These are phyloP conservation scores for Olyra latifolia DNA, from an alignment of 176 grass and related monocot genomes.

Conservation along the genomic window DNA sequence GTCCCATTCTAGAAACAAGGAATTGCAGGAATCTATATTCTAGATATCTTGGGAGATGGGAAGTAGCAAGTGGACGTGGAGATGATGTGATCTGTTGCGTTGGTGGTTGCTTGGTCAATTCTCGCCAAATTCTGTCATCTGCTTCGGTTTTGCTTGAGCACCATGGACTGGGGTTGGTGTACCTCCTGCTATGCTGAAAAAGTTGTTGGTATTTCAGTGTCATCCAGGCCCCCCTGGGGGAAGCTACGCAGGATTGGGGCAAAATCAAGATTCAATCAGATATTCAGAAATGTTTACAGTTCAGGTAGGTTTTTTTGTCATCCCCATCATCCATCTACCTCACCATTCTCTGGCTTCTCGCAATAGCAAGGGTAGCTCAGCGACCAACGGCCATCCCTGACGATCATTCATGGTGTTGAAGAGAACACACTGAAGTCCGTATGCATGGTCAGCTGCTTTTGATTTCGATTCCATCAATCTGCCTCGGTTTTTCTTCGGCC, in stretches of 20 bases:
- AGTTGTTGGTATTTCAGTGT: background rate
- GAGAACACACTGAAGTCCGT: too few relatives aligned
- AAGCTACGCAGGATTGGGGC: background rate
- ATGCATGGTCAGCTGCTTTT: background rate
- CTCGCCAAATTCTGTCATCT: background rate
- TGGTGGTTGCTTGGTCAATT: conserved; percentile 1
- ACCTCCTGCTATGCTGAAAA: background rate
- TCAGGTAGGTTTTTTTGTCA: background rate
- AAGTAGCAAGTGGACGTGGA: background rate
- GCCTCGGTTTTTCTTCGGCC: background rate
- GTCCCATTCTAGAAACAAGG: background rate
- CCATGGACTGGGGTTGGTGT: background rate
- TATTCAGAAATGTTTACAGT: background rate
- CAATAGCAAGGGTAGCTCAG: background rate
- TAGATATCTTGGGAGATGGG: background rate
- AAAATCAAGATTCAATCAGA: background rate
- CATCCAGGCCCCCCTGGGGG: background rate
- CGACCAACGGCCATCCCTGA: background rate
- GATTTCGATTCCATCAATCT: background rate
- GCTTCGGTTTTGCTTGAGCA: background rate
- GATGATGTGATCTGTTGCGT: background rate
- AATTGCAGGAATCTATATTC: background rate
- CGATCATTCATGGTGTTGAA: background rate
- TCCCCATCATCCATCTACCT: background rate
- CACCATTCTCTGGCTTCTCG: background rate